Evolutionary conservation across 2,329 filamentous ascomycete genomes (phyloP), one percentile per base, ranked within the genome.

Genomic region (Phialophora verrucosa): DNA sequence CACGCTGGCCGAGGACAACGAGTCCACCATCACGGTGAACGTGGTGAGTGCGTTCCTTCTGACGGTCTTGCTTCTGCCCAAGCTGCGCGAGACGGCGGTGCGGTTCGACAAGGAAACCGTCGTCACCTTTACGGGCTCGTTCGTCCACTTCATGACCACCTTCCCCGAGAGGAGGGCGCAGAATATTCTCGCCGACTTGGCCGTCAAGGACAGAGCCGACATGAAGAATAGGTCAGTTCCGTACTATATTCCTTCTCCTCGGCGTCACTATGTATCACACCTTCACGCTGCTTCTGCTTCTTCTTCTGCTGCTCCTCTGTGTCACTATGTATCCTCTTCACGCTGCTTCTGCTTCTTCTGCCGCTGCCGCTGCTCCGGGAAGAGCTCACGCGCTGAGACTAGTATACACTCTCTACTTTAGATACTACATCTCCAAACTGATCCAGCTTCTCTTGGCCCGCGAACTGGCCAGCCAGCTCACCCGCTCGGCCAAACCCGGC

Each of bases 11-110:
- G 31, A 65, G 7, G 57, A 20, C 47, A 65, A 54, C 17, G 72
- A 74, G 49, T 25, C 44, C 7, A 70, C 35, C 12, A 68, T 75
- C n/a, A 71, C 72, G 12, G 64, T 73, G 35, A 73, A 75, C 32
- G 71, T 68, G 47, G 29, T 75, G 8, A 67, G 68, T 57, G 70
- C 69, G 0, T 66, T 70, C 8, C 62, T 75, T 0, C 32, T 75
- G 3, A 65, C 67, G 1, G 35, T 72, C 0, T 62, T 74, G 3
- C 55, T 74, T 2, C 42, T 74, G 1, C 71, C 73, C 1, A 53
- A 67, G 32, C 70, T 74, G 3, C 61, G 67, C 17, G 62, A 67
- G 20, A 66, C 70, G 1, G 65, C 70, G 14, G 35, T 63, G 10
- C 47, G 49, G 4, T 50, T 56, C 42, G 50, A 63, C 20, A 56